A percentile compares a stretch with the other conserved stretches of the same genome.
Conservation (phyloP, 2,329 filamentous ascomycete genomes). For the Monosporascus sp. region DNA sequence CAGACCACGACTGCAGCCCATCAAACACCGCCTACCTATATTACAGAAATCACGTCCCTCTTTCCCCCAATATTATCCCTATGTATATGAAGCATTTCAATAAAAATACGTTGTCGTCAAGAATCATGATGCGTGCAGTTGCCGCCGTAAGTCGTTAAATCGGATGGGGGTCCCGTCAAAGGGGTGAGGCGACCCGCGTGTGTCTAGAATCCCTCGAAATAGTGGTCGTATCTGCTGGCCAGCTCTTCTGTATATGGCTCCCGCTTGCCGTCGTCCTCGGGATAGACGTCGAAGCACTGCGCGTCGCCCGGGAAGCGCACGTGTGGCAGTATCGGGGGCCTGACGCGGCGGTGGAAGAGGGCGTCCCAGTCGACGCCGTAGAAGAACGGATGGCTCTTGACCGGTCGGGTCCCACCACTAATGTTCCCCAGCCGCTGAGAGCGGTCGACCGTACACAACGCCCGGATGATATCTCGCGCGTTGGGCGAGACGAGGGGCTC, state of each 20-base stretch:
- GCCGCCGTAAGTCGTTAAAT: neutral
- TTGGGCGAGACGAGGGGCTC: constrained; percentile 59
- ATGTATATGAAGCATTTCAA: neutral
- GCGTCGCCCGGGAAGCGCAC: constrained; percentile 68
- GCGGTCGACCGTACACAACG: constrained; percentile 73
- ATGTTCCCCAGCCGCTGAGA: constrained; percentile 75
- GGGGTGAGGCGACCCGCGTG: too few relatives aligned
- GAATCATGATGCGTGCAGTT: neutral
- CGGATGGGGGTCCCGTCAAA: too few relatives aligned
- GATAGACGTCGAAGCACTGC: constrained; percentile 76
- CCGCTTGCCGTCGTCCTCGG: constrained; percentile 63
- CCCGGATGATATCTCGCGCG: constrained; percentile 69
- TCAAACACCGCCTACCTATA: neutral
- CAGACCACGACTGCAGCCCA: neutral
- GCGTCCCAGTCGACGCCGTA: constrained; percentile 67
- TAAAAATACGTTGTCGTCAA: neutral
- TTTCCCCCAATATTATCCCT: neutral
- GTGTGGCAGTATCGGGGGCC: constrained; percentile 71
- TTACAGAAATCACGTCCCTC: neutral
- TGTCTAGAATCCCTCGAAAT: constrained; percentile 64
- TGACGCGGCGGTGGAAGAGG: constrained; percentile 55
- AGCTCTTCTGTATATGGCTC: constrained; percentile 66
- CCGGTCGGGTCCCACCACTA: constrained; percentile 62
- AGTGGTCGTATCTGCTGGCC: constrained; percentile 61
- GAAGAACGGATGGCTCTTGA: constrained; percentile 76